These are phyloP conservation scores for Fusarium pseudonygamai DNA, from an alignment of 2,329 filamentous ascomycete genomes.

Conservation along the genomic window DNA sequence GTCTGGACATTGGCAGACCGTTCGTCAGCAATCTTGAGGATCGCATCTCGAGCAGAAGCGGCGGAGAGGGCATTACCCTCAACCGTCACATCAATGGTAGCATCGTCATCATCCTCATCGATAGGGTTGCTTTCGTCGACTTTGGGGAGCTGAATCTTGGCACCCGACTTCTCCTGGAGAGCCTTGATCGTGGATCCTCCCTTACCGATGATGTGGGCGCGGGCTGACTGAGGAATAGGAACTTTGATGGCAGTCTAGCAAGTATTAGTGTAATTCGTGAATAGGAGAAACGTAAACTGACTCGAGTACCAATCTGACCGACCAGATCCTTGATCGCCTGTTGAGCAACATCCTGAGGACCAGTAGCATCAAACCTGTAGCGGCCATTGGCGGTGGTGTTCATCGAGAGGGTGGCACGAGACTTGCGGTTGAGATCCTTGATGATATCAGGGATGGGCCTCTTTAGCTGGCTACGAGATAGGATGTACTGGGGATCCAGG, in stretches of 20 bases:
- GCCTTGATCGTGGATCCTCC: slow-evolving; percentile 89
- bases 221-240: slow-evolving; percentile 82
- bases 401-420: slow-evolving; percentile 85
- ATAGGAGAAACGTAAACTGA: slow-evolving; percentile 50
- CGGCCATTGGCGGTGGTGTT: slow-evolving; percentile 75
- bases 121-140: slow-evolving; percentile 69
- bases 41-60: slow-evolving; percentile 82
- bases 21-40: slow-evolving; percentile 88
- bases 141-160: slow-evolving; percentile 89
- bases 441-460: slow-evolving; percentile 86
- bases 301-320: slow-evolving; percentile 86
- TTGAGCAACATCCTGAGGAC: slow-evolving; percentile 83
- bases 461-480: slow-evolving; percentile 80
- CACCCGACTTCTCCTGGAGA: slow-evolving; percentile 88
- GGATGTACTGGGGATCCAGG: slow-evolving; percentile 79
- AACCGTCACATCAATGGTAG: slow-evolving; percentile 84
- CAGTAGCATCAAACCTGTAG: slow-evolving; percentile 84
- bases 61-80: slow-evolving; percentile 92
- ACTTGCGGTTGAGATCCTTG: slow-evolving; percentile 91
- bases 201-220: slow-evolving; percentile 92
- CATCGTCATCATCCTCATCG: slow-evolving; percentile 80
- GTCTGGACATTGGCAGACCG: slow-evolving; percentile 83
- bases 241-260: slow-evolving; percentile 70
- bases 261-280: slow-evolving; percentile 31
- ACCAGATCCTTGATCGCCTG: slow-evolving; percentile 91